Evolutionary conservation across 2,329 filamentous ascomycete species (phyloP).

Genomic region (Botrytis pseudocinerea): DNA sequence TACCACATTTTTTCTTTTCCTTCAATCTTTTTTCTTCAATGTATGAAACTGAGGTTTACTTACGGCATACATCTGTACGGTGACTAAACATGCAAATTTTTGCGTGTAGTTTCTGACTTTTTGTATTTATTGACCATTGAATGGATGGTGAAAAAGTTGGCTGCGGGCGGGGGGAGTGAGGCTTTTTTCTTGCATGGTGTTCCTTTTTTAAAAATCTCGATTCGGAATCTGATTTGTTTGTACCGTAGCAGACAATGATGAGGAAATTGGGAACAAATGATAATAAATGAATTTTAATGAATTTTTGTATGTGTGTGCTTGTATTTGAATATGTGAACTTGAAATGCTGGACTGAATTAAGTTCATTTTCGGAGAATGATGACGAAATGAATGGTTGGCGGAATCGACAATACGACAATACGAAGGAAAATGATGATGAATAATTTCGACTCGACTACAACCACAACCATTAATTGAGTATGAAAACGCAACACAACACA

Average conservation of each 20-base stretch:
- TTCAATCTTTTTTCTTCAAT: background rate
- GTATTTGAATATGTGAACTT: background rate
- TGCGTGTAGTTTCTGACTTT: background rate
- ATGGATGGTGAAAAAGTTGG: background rate
- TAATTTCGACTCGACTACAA: background rate
- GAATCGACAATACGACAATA: background rate
- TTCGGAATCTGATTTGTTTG: background rate
- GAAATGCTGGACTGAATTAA: background rate
- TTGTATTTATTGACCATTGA: slow-evolving; percentile 3
- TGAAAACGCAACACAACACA: no score
- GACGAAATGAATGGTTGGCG: background rate
- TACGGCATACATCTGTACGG: background rate
- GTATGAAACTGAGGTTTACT: background rate
- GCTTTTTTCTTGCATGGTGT: background rate
- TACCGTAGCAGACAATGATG: slow-evolving; percentile 4
- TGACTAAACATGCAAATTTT: background rate
- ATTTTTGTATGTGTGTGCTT: background rate
- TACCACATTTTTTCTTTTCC: background rate
- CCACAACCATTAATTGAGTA: no score
- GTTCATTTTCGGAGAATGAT: background rate
- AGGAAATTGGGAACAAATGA: background rate
- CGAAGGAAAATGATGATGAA: background rate
- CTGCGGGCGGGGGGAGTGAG: background rate
- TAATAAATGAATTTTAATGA: background rate
- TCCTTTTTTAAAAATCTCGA: background rate